A percentile compares a stretch with the other conserved stretches of the same genome.
Conservation (phyloP, 306 rosid species). For the Lagenaria siceraria region DNA sequence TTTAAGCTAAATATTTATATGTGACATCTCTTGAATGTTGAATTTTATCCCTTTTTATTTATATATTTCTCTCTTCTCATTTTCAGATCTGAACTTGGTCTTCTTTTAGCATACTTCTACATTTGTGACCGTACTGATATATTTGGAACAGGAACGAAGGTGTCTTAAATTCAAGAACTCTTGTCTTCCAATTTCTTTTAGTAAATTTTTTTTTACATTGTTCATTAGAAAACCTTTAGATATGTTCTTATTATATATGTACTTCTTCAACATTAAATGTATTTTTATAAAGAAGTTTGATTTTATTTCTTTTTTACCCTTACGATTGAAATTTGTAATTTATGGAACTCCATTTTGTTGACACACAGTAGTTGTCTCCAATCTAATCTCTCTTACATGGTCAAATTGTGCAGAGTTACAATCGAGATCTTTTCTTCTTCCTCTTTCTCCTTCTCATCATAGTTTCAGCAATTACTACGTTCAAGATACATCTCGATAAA, state of each 20-base stretch:
- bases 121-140: slow-evolving; percentile 82
- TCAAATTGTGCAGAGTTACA: slow-evolving; percentile 69
- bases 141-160: slow-evolving; percentile 71
- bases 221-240: background rate
- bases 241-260: background rate
- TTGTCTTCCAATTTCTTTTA: background rate
- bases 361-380: background rate
- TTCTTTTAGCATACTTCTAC: slow-evolving; percentile 61
- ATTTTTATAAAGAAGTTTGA: too few species aligned
- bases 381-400: background rate
- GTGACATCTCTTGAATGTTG: background rate
- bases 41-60: background rate
- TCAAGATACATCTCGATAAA: slow-evolving; percentile 71
- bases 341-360: background rate
- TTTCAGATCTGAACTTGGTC: slow-evolving; percentile 73
- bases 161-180: background rate
- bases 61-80: background rate
- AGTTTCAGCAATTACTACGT: slow-evolving; percentile 75
- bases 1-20: background rate
- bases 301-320: too few species aligned
- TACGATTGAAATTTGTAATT: background rate
- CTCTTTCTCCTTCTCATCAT: slow-evolving; percentile 82
- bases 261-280: too few species aligned
- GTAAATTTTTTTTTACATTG: background rate
- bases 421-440: slow-evolving; percentile 80